Conservation (phyloP, 2,329 filamentous ascomycete genomes). For the Lasiodiplodia citricola region DNA sequence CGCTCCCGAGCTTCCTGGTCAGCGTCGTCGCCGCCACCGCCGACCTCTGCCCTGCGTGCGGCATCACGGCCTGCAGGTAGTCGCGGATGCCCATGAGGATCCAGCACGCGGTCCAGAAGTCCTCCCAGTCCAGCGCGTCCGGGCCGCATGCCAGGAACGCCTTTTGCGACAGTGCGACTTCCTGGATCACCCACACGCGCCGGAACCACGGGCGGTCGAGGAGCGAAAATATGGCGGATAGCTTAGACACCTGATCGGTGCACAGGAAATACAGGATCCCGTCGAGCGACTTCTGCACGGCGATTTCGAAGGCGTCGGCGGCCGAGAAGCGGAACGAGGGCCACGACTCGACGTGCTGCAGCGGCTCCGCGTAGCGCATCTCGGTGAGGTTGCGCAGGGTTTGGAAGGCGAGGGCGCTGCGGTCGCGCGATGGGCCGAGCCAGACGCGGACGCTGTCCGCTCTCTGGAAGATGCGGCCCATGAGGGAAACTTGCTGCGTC, state of each 20-base stretch:
- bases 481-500: slow-evolving; percentile 22
- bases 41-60: background rate
- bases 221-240: background rate
- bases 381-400: background rate
- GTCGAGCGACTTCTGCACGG: background rate
- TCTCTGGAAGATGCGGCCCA: slow-evolving; percentile 22
- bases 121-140: background rate
- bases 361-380: background rate
- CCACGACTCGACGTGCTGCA: background rate
- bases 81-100: background rate
- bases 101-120: background rate
- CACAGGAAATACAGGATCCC: background rate
- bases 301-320: background rate
- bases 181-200: slow-evolving; percentile 30
- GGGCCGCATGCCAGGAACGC: background rate
- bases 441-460: slow-evolving; percentile 18
- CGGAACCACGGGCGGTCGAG: slow-evolving; percentile 26
- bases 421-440: slow-evolving; percentile 29
- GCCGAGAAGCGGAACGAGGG: background rate
- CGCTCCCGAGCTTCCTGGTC: background rate
- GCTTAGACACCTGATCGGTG: background rate
- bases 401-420: slow-evolving; percentile 25
- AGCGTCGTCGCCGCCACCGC: background rate
- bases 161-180: slow-evolving; percentile 11
- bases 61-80: background rate